These are phyloP conservation scores for Kodamaea fukazawae DNA, from an alignment of 805 yeast genomes.

Conservation along the genomic window DNA sequence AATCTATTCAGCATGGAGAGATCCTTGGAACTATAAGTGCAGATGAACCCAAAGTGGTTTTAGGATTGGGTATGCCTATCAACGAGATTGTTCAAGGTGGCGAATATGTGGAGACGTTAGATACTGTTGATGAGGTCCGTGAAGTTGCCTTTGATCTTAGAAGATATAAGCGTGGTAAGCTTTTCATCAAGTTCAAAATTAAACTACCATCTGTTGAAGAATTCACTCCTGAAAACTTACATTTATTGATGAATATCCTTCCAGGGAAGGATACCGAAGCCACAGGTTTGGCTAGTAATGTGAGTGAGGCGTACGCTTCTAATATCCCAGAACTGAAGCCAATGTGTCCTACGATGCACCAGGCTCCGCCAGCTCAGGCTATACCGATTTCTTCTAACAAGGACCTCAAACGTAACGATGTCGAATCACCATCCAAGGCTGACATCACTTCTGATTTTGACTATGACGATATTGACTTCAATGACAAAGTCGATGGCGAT, in stretches of 20 bases:
- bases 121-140: conserved; percentile 13
- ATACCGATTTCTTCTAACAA: too few species aligned
- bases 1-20: conserved; percentile 32
- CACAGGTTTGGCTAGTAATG: too few species aligned
- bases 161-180: conserved; percentile 30
- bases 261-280: conserved; percentile 11
- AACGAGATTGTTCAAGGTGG: conserved; percentile 22
- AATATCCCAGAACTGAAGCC: too few species aligned
- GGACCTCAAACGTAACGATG: too few species aligned
- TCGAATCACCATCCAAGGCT: not conserved
- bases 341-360: too few species aligned
- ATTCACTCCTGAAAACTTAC: conserved; percentile 24
- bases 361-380: too few species aligned
- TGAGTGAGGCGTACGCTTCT: too few species aligned
- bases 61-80: conserved; percentile 64
- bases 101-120: conserved; percentile 22
- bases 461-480: conserved; percentile 20
- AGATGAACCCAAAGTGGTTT: conserved; percentile 46
- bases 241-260: conserved; percentile 18
- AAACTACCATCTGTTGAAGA: conserved; percentile 30
- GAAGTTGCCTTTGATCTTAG: conserved; percentile 20
- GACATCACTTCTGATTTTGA: conserved; percentile 12
- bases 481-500: conserved; percentile 15
- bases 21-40: conserved; percentile 55
- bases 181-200: conserved; percentile 40